phyloP scores from a whole-genome alignment of 768 basidiomycete species.

The Termitomyces sp. region DNA sequence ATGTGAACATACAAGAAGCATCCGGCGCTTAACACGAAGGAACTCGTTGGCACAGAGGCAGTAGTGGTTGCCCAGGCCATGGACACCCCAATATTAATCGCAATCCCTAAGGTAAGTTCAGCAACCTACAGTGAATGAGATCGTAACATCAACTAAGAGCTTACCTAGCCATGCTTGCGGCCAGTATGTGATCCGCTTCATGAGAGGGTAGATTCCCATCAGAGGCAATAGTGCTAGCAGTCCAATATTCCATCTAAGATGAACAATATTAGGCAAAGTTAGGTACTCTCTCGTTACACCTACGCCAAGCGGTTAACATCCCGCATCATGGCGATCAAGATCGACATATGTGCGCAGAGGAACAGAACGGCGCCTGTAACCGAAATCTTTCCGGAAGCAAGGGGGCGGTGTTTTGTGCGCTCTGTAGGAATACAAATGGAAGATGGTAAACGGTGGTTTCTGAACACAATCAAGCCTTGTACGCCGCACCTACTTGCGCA shows the following conservation, averaged over 20 bases:
- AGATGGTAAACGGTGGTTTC: constrained; percentile 12
- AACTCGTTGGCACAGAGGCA: background rate
- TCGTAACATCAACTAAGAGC: no score
- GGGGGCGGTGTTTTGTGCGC: constrained; percentile 20
- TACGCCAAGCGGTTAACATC: constrained; percentile 10
- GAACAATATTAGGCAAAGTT: background rate
- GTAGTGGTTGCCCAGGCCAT: constrained; percentile 8
- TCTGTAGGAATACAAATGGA: background rate
- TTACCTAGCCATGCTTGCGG: constrained; percentile 36
- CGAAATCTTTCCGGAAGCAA: constrained; percentile 24
- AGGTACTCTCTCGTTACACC: background rate
- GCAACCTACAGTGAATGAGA: background rate
- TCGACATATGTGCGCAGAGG: constrained; percentile 13
- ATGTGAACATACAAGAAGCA: background rate
- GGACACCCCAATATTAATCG: constrained; percentile 3
- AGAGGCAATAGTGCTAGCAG: constrained; percentile 14
- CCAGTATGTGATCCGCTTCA: constrained; percentile 37
- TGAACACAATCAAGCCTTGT: constrained; percentile 8
- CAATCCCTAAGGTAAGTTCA: background rate
- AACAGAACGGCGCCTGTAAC: constrained; percentile 24
- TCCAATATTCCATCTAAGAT: constrained; percentile 8
- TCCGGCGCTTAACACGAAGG: background rate
- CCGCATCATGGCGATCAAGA: constrained; percentile 10
- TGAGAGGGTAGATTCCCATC: constrained; percentile 31
- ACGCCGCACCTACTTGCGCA: constrained; percentile 26